Base-by-base conservation (phyloP, 169 alveolate species). In the Fabrea salina region DNA sequence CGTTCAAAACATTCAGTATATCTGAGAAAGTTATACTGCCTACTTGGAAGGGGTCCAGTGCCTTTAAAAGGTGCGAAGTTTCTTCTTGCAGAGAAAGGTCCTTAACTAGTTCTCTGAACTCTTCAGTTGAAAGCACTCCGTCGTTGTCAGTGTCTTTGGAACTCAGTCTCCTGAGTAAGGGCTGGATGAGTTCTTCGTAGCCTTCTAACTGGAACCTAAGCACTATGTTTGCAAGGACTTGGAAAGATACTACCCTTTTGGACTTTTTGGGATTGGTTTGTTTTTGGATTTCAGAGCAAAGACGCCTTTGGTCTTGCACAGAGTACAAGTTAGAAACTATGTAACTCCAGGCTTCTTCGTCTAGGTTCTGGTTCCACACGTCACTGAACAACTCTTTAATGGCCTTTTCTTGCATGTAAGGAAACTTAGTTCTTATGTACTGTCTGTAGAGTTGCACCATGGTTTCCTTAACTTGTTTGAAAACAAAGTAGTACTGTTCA, bases 401-500 rank as follows among this genome's bases (percentile, higher is more conserved):
- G 44, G 89, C 97, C n/a, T 78, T 56, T 68, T 90, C 91, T 8
- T 84, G 84, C 79, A 91, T 94, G 22, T 88, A 82, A 2, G 95
- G 93, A 74, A 84, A 80, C 82, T 89, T 87, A 3, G 89, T 91
- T 81, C 93, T 90, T 57, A 90, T 61, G 56, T 89, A 68, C 59
- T 30, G 8, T 61, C 19, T 61, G 11, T 27, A 6, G n/a, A 61
- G 7, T 53, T 89, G 91, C 3, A 75, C 67, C 3, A 93, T 84
- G 32, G 91, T 87, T 43, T 86, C 91, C 71, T 80, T 89, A n/a
- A 90, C 91, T 70, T 86, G 84, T 53, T 41, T 79, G 61, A 88
- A 82, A 16, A 86, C 82, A 70, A 87, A 85, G 75, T 92, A 66
- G 78, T 89, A 89, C 47, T 93, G 95, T 79, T 93, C 97, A 57